Evolutionary conservation across 2,329 filamentous ascomycete genomes (phyloP).

Genomic region (Fusarium succisae): DNA sequence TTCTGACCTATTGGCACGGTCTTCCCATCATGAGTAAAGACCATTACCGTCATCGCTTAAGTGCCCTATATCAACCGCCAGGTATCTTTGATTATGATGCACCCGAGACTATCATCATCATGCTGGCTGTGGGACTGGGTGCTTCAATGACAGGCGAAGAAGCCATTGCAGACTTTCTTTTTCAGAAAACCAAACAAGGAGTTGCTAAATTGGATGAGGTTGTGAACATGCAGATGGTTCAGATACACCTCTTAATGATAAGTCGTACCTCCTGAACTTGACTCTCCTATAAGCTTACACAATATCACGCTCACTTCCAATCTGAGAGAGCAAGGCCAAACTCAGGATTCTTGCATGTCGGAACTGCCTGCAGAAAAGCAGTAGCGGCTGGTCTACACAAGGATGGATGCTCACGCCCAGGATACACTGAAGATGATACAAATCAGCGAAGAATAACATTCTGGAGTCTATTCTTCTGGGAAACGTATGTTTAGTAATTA

Average conservation of each 20-base stretch:
- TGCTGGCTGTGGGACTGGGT: conserved; percentile 50
- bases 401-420: conserved; percentile 45
- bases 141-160: conserved; percentile 52
- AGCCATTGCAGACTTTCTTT: conserved; percentile 52
- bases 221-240: conserved; percentile 55
- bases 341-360: conserved; percentile 53
- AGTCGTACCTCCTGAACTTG: conserved; percentile 37
- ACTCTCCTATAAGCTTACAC: not conserved
- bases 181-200: conserved; percentile 54
- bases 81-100: conserved; percentile 47
- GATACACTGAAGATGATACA: conserved; percentile 46
- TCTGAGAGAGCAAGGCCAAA: conserved; percentile 56
- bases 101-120: conserved; percentile 49
- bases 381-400: conserved; percentile 56
- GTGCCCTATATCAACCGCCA: conserved; percentile 47
- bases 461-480: conserved; percentile 53
- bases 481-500: conserved; percentile 46
- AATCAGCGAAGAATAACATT: conserved; percentile 49
- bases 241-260: conserved; percentile 57
- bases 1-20: conserved; percentile 53
- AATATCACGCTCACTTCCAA: conserved; percentile 52
- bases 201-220: conserved; percentile 52
- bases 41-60: conserved; percentile 48
- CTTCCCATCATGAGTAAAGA: conserved; percentile 49
- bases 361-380: conserved; percentile 53